These are phyloP conservation scores for Rusavskia elegans DNA, from an alignment of 495 filamentous ascomycete genomes.

Conservation along the genomic window DNA sequence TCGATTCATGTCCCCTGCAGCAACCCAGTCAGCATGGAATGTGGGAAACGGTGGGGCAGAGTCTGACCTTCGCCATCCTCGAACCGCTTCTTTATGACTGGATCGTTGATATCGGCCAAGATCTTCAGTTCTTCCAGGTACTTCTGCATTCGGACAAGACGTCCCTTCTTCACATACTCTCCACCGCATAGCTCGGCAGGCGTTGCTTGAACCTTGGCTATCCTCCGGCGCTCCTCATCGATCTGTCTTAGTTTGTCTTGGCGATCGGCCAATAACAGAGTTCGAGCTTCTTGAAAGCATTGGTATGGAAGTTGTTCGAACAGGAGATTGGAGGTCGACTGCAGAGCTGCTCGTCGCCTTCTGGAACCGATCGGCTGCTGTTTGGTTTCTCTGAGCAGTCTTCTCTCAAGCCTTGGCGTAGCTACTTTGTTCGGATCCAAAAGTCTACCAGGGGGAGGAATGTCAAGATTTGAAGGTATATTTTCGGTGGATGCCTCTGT, in stretches of 20 bases:
- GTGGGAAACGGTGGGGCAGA: neutral
- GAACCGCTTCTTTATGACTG: conserved; percentile 81
- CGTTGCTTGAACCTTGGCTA: conserved; percentile 40
- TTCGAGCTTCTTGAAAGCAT: conserved; percentile 91
- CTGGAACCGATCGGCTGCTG: conserved; percentile 59
- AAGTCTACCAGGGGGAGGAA: neutral
- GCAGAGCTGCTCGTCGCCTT: conserved; percentile 64
- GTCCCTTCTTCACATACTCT: conserved; percentile 42
- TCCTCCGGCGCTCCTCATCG: conserved; percentile 37
- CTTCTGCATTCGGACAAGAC: conserved; percentile 51
- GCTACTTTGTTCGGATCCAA: conserved; percentile 33
- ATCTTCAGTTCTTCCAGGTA: conserved; percentile 75
- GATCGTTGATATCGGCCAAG: conserved; percentile 88
- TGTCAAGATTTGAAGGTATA: neutral
- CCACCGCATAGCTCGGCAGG: conserved; percentile 44
- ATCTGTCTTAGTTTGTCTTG: conserved; percentile 61
- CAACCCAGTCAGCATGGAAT: neutral
- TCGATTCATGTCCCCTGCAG: conserved; percentile 78
- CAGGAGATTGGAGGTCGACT: conserved; percentile 50
- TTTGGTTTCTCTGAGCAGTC: conserved; percentile 37
- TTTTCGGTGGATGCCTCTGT: conserved; percentile 9
- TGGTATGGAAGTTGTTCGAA: conserved; percentile 92
- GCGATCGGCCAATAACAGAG: conserved; percentile 64
- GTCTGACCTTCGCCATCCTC: conserved; percentile 75
- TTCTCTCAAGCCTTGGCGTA: conserved; percentile 40